A percentile compares a stretch with the other conserved stretches of the same genome.
Evolutionary conservation across 495 filamentous ascomycete genomes (phyloP).

Genomic region (Aspergillus ellipticus): DNA sequence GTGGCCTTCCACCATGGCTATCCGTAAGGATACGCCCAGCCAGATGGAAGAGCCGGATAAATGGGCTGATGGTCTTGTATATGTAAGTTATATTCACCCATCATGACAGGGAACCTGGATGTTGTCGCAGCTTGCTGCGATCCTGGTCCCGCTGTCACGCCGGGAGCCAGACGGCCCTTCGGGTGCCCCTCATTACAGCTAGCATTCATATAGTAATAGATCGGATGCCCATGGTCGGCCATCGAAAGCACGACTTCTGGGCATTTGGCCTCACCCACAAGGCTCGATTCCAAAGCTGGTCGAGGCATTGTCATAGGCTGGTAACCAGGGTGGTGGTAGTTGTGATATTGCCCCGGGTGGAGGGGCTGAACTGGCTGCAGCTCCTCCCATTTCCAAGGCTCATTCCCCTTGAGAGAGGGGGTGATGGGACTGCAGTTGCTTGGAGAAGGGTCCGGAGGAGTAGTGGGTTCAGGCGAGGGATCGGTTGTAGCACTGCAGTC

Average conservation of each 20-base stretch:
- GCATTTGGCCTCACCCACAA: conserved; percentile 22
- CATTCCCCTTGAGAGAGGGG: conserved; percentile 16
- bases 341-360: conserved; percentile 20
- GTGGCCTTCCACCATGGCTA: conserved; percentile 8
- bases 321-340: conserved; percentile 23
- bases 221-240: conserved; percentile 11
- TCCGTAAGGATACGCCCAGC: conserved; percentile 32
- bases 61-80: conserved; percentile 23
- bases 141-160: conserved; percentile 11
- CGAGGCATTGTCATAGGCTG: conserved; percentile 23
- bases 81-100: conserved; percentile 27
- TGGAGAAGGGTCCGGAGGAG: conserved; percentile 35
- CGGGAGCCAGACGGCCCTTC: conserved; percentile 14
- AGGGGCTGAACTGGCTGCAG: conserved; percentile 23
- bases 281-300: conserved; percentile 16
- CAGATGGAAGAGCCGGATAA: conserved; percentile 26
- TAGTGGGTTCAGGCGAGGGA: conserved; percentile 39
- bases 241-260: conserved; percentile 8
- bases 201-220: conserved; percentile 17
- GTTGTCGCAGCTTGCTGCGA: conserved; percentile 14
- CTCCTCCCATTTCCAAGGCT: conserved; percentile 39
- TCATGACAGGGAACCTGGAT: conserved; percentile 23
- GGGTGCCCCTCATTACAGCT: conserved; percentile 10
- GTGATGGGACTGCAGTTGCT: conserved; percentile 23
- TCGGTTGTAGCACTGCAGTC: conserved; percentile 41